Evolutionary conservation across 2,329 filamentous ascomycete species (phyloP).

Genomic region (Xylariales sp.): DNA sequence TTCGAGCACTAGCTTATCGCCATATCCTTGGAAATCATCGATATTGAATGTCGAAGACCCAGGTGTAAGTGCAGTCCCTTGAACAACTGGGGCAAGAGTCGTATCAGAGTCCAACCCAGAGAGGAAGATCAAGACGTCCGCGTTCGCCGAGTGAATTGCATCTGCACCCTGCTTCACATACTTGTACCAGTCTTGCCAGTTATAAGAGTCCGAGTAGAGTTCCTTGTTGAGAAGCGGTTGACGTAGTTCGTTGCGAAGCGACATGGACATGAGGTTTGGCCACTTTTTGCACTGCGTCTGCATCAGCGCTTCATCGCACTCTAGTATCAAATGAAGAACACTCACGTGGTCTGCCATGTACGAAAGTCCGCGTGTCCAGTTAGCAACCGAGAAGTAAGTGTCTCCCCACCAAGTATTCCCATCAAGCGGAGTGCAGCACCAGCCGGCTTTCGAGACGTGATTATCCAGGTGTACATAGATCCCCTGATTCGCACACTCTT

Average conservation of each 20-base stretch:
- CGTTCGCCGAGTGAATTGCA: slow-evolving; percentile 47
- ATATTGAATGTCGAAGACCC: slow-evolving; percentile 39
- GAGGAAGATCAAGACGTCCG: slow-evolving; percentile 49
- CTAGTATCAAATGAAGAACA: no score
- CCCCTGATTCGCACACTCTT: slow-evolving; percentile 48
- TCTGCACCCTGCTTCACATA: slow-evolving; percentile 44
- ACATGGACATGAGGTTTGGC: slow-evolving; percentile 43
- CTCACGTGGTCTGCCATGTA: slow-evolving; percentile 53
- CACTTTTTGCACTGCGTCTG: no score
- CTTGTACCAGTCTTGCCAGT: slow-evolving; percentile 52
- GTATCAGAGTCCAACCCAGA: slow-evolving; percentile 55
- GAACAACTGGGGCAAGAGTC: slow-evolving; percentile 45
- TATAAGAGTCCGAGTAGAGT: slow-evolving; percentile 35
- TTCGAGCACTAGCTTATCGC: slow-evolving; percentile 53
- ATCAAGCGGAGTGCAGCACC: slow-evolving; percentile 52
- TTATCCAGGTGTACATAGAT: slow-evolving; percentile 59
- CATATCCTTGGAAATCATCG: slow-evolving; percentile 42
- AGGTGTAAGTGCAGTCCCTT: slow-evolving; percentile 40
- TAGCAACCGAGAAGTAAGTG: slow-evolving; percentile 49
- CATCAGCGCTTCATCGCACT: no score
- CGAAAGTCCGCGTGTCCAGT: slow-evolving; percentile 55
- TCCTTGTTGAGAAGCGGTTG: slow-evolving; percentile 30
- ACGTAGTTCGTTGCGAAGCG: slow-evolving; percentile 50
- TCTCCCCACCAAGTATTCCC: slow-evolving; percentile 61
- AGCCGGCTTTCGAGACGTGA: slow-evolving; percentile 52